phyloP scores from a whole-genome alignment of 2,329 filamentous ascomycete genomes.

The Neonectria punicea region DNA sequence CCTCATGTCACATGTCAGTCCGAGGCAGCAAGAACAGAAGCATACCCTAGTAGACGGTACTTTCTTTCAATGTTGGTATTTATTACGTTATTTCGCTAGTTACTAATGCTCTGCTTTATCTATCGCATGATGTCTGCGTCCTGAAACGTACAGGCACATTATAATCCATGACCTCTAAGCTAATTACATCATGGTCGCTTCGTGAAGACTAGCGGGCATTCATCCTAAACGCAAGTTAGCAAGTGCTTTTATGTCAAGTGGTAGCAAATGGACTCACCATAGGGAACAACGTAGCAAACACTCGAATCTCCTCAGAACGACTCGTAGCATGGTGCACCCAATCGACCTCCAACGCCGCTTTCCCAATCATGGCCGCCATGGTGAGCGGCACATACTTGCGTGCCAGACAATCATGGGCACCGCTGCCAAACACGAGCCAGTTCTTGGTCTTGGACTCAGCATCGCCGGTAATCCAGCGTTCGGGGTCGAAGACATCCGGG shows the following conservation, averaged over 20 bases:
- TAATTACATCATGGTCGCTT: conserved; percentile 34
- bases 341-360: conserved; percentile 60
- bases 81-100: too few species aligned
- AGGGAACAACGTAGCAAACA: conserved; percentile 61
- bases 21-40: too few species aligned
- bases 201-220: conserved; percentile 50
- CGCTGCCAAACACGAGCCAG: conserved; percentile 64
- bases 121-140: too few species aligned
- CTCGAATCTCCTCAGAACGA: conserved; percentile 60
- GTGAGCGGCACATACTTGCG: conserved; percentile 60
- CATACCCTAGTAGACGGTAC: too few species aligned
- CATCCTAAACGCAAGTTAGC: conserved; percentile 42
- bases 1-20: too few species aligned
- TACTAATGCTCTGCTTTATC: too few species aligned
- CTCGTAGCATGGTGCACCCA: conserved; percentile 61
- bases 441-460: conserved; percentile 62
- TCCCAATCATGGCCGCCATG: conserved; percentile 64
- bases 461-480: conserved; percentile 63
- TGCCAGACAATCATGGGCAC: conserved; percentile 62
- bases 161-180: too few species aligned
- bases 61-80: too few species aligned
- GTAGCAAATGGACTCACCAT: conserved; percentile 51
- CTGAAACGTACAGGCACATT: too few species aligned
- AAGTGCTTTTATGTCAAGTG: not conserved
- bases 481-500: conserved; percentile 60